Percentiles rank a stretch among this genome's conserved stretches.
These are phyloP conservation scores for Pelargonium australe DNA, from an alignment of 441 rosid genomes.

Conservation along the genomic window DNA sequence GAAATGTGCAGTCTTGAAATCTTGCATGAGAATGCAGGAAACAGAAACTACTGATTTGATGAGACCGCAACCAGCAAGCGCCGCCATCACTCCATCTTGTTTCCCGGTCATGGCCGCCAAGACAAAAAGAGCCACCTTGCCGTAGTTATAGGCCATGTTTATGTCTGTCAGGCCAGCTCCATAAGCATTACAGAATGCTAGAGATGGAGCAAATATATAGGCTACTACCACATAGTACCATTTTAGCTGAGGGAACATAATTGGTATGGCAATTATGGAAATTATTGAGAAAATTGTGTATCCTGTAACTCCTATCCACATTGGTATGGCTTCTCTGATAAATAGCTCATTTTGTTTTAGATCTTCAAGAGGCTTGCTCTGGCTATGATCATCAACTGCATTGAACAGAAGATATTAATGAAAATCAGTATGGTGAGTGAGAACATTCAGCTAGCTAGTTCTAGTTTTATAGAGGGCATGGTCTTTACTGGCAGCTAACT, in stretches of 20 bases:
- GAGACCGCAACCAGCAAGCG: conserved; percentile 84
- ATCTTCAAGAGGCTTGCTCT: conserved; percentile 25
- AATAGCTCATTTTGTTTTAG: conserved; percentile 64
- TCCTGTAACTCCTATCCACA: conserved; percentile 69
- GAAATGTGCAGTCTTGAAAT: conserved; percentile 82
- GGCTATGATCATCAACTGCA: conserved; percentile 26
- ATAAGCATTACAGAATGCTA: conserved; percentile 90
- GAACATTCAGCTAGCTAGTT: background rate
- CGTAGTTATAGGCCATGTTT: conserved; percentile 95
- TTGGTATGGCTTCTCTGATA: conserved; percentile 61
- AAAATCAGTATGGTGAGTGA: too few relatives aligned
- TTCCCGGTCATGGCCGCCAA: conserved; percentile 66
- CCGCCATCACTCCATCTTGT: conserved; percentile 63
- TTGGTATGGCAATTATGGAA: conserved; percentile 60
- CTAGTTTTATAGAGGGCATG: too few relatives aligned
- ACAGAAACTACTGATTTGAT: conserved; percentile 76
- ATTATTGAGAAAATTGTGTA: conserved; percentile 53
- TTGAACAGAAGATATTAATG: conserved; percentile 1
- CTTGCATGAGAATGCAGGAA: conserved; percentile 90
- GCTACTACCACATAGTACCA: conserved; percentile 84
- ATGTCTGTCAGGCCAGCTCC: conserved; percentile 94
- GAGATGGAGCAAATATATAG: conserved; percentile 74
- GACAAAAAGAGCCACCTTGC: conserved; percentile 79
- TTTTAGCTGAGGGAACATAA: conserved; percentile 81
- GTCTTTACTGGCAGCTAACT: conserved; percentile 39